Conservation (phyloP, 352 stramenopile genomes). For the Phytopythium montanum region DNA sequence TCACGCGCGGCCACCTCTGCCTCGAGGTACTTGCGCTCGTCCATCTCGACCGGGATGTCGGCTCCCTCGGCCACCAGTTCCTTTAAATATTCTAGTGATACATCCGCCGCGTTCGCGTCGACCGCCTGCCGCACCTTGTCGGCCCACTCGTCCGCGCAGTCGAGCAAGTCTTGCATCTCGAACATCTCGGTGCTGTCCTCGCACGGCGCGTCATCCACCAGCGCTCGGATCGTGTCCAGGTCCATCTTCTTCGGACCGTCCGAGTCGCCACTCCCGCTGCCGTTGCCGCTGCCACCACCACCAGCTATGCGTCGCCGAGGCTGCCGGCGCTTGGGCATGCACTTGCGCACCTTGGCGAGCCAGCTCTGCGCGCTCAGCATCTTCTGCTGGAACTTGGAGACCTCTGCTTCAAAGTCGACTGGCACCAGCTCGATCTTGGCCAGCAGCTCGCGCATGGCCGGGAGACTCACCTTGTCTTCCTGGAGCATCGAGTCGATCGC, state of each 20-base stretch:
- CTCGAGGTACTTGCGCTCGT: slow-evolving; percentile 76
- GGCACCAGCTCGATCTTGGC: slow-evolving; percentile 82
- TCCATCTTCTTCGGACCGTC: slow-evolving; percentile 73
- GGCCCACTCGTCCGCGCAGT: slow-evolving; percentile 83
- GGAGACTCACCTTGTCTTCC: slow-evolving; percentile 82
- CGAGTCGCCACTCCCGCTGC: slow-evolving; percentile 27
- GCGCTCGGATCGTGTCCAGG: slow-evolving; percentile 64
- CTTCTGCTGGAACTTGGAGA: slow-evolving; percentile 79
- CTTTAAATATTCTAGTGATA: slow-evolving; percentile 66
- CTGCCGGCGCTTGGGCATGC: slow-evolving; percentile 72
- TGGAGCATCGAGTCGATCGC: slow-evolving; percentile 65
- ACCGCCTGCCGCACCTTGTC: slow-evolving; percentile 78
- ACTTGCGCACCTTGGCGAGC: slow-evolving; percentile 84
- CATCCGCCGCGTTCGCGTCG: slow-evolving; percentile 53
- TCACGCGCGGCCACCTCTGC: slow-evolving; percentile 77
- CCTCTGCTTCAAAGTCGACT: slow-evolving; percentile 78
- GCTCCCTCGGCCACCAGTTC: slow-evolving; percentile 75
- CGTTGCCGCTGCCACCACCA: not conserved
- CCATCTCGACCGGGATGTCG: slow-evolving; percentile 88
- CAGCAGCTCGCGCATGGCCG: slow-evolving; percentile 75
- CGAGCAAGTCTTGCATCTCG: slow-evolving; percentile 88
- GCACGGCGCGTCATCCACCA: slow-evolving; percentile 85
- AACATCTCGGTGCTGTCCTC: slow-evolving; percentile 85
- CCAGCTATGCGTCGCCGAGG: slow-evolving; percentile 28
- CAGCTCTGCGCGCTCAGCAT: slow-evolving; percentile 84